Evolutionary conservation across 257 asterid genomes (phyloP), one percentile per base, ranked within the genome.

Genomic region (Petunia secreta): DNA sequence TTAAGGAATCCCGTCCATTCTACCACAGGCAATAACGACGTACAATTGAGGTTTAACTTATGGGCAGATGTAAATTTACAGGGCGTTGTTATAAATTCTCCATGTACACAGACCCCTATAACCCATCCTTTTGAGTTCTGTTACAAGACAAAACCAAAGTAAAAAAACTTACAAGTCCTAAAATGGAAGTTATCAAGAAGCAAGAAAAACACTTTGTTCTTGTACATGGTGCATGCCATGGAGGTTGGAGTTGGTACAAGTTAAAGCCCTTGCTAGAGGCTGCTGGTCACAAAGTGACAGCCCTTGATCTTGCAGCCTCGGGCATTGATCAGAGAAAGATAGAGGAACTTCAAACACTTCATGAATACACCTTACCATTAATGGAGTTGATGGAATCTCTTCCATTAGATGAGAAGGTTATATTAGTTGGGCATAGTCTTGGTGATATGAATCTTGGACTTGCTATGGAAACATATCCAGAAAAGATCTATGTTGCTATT

Each of bases 161-260:
- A 41, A 43, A 40, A 0, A 46, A 16, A 4, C 6, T n/a, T 15
- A 25, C 43, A 69, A 25, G 77, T 16, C 16, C n/a, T 25, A 71
- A 58, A 41, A 55, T 83, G 64, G 81, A 48, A n/a, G 10, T 25
- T 6, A 43, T 38, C 9, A 59, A 8, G 40, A 55, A 25, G 71
- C 62, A 46, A 41, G 75, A 41, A 15, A 83, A 80, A 7, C 86
- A 80, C 52, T 66, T 83, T 53, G 73, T 80, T 9, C 1, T 83
- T 0, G 81, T 83, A 9, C 86, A 83, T 68, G 86, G 86, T 7
- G 79, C 78, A 60, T 10, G 86, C 0, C 86, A 83, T 60, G 84
- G 86, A 14, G 86, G 82, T 46, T 83, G 86, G 86, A 5, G 75
- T 34, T 83, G 84, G 86, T 80, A n/a, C 81, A 84, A 84, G 63